Percentiles rank a stretch among this genome's conserved stretches.
Conservation (phyloP, 148 eudicot genomes). For the Vaccinium vitisidaea region DNA sequence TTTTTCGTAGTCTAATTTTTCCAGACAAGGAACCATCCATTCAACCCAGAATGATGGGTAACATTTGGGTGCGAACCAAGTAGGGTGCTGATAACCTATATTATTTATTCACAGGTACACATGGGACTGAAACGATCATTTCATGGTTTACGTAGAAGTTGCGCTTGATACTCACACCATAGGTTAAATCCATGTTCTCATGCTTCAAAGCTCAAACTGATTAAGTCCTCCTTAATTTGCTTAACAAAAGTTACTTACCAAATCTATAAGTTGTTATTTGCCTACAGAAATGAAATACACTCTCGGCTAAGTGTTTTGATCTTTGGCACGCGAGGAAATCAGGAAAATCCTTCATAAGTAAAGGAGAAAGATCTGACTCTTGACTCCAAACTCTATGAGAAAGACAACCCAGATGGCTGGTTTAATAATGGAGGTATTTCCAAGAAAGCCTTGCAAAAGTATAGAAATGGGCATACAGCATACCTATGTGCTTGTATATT, state of each 20-base stretch:
- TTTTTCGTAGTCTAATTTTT: neutral
- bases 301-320: neutral
- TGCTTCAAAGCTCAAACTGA: neutral
- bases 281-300: neutral
- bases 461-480: neutral
- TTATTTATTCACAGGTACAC: neutral
- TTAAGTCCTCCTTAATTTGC: neutral
- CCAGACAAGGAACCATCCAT: neutral
- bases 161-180: neutral
- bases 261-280: neutral
- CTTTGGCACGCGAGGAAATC: neutral
- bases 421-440: neutral
- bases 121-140: neutral
- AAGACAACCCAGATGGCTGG: neutral
- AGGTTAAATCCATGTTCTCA: neutral
- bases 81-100: neutral
- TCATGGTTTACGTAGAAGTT: neutral
- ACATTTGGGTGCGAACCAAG: neutral
- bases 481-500: neutral
- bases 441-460: neutral
- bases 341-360: neutral
- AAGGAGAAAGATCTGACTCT: neutral
- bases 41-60: neutral
- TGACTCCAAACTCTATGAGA: neutral
- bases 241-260: neutral